These are phyloP conservation scores for Piedraia hortae DNA, from an alignment of 2,329 filamentous ascomycete species.

Conservation along the genomic window DNA sequence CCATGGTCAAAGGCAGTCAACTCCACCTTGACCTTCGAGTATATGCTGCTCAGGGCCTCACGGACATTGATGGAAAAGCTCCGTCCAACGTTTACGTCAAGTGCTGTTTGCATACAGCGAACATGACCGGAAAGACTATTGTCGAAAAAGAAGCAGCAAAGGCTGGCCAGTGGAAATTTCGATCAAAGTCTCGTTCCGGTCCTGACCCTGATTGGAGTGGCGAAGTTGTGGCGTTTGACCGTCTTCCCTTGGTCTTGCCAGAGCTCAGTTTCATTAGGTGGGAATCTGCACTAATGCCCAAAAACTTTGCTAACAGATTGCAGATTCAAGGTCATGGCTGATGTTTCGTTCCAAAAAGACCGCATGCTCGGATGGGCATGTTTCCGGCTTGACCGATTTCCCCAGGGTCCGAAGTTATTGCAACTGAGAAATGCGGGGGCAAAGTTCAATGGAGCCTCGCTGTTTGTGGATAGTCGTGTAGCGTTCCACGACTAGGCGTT, in stretches of 20 bases:
- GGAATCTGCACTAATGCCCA: background rate
- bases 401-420: constrained; percentile 49
- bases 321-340: constrained; percentile 66
- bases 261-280: constrained; percentile 21
- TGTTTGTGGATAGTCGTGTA: constrained; percentile 30
- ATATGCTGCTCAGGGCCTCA: constrained; percentile 45
- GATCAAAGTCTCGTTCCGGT: constrained; percentile 17
- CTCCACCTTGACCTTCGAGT: constrained; percentile 45
- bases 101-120: constrained; percentile 58
- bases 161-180: constrained; percentile 22
- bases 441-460: constrained; percentile 32
- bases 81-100: constrained; percentile 43
- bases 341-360: constrained; percentile 46
- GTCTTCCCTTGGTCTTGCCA: constrained; percentile 17
- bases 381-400: constrained; percentile 55
- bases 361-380: constrained; percentile 70
- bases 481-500: too few species aligned
- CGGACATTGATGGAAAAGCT: constrained; percentile 16
- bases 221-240: constrained; percentile 18
- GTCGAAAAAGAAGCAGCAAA: constrained; percentile 24
- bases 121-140: constrained; percentile 16
- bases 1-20: constrained; percentile 2
- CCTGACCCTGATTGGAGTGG: constrained; percentile 19
- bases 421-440: constrained; percentile 42
- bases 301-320: constrained; percentile 1